Percentiles rank a stretch among this genome's conserved stretches.
These are phyloP conservation scores for Gloeostereum incarnatum DNA, from an alignment of 768 basidiomycete species.

Conservation along the genomic window DNA sequence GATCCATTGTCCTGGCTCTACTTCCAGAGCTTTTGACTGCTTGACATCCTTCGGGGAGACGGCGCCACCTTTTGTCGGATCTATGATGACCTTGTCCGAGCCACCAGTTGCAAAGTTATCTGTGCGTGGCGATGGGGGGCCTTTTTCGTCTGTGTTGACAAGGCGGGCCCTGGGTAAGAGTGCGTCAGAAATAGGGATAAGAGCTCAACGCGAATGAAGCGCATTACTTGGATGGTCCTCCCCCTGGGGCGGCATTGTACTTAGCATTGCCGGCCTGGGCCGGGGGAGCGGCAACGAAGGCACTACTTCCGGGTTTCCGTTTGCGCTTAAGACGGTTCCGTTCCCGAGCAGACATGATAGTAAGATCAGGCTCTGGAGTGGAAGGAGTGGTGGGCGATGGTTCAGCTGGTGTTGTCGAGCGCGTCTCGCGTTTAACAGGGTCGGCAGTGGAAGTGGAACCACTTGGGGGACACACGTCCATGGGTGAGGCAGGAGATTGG, in stretches of 20 bases:
- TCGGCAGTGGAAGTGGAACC: too few relatives aligned
- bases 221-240: conserved; percentile 49
- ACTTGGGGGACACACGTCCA: conserved; percentile 34
- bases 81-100: conserved; percentile 62
- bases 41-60: conserved; percentile 72
- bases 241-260: conserved; percentile 48
- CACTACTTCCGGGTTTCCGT: conserved; percentile 78
- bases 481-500: conserved; percentile 24
- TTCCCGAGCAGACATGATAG: conserved; percentile 80
- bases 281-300: conserved; percentile 71
- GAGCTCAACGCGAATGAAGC: neutral
- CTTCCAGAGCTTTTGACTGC: conserved; percentile 70
- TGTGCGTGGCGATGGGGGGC: conserved; percentile 39
- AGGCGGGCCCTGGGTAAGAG: conserved; percentile 53
- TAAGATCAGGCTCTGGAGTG: conserved; percentile 35
- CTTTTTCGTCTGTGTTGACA: conserved; percentile 53
- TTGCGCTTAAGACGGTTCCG: conserved; percentile 92
- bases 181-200: neutral
- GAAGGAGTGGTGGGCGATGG: conserved; percentile 41
- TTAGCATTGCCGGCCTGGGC: conserved; percentile 50
- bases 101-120: conserved; percentile 41
- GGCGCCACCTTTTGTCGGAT: conserved; percentile 80
- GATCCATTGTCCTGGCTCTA: conserved; percentile 67
- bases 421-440: conserved; percentile 29
- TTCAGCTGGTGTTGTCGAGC: conserved; percentile 35